phyloP scores from a whole-genome alignment of 257 asterid genomes.

The Schizonepeta tenuifolia region DNA sequence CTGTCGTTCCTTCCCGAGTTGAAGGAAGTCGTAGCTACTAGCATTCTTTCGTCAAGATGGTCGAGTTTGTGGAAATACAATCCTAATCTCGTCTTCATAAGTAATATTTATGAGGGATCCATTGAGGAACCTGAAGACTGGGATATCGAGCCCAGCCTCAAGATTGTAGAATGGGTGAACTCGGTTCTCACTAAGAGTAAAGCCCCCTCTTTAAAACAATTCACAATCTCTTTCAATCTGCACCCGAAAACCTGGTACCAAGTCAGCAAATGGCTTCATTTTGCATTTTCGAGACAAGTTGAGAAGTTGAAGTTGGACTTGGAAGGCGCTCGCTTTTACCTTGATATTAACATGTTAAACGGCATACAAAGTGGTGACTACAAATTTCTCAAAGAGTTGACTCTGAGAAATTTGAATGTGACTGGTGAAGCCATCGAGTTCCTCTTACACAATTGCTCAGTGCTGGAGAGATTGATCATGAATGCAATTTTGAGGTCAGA shows the following conservation, averaged over 20 bases:
- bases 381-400: background rate
- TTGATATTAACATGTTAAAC: background rate
- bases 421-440: too few species aligned
- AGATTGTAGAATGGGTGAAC: background rate
- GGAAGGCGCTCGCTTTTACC: background rate
- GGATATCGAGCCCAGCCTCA: background rate
- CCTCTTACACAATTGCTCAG: too few species aligned
- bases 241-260: too few species aligned
- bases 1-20: background rate
- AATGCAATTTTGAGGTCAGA: background rate
- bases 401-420: background rate
- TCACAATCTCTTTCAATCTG: background rate
- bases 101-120: background rate
- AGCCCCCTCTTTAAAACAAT: background rate
- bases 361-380: too few species aligned
- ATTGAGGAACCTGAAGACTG: background rate
- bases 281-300: background rate
- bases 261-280: background rate
- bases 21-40: background rate
- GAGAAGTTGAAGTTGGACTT: background rate
- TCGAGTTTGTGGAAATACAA: background rate
- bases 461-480: background rate
- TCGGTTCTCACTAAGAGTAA: background rate
- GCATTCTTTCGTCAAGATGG: background rate
- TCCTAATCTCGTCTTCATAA: background rate